Evolutionary conservation across 805 yeast species (phyloP).

Genomic region (Zygosaccharomyces siamensis): DNA sequence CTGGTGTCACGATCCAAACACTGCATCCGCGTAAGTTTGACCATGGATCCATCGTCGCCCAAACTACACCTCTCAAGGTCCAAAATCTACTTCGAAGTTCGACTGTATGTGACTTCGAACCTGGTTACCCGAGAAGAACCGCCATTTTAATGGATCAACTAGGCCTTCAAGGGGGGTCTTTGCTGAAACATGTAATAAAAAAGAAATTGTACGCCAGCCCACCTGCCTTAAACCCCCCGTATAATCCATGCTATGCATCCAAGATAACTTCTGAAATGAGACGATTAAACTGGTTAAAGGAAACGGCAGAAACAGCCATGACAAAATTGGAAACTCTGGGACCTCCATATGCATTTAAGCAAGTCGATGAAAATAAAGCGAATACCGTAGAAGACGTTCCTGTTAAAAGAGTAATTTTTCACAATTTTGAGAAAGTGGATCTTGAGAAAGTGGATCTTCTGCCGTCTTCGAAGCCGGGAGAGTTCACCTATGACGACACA

Average conservation of each 20-base stretch:
- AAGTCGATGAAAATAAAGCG: slow-evolving; percentile 35
- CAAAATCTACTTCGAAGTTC: slow-evolving; percentile 21
- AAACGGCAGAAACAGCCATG: slow-evolving; percentile 37
- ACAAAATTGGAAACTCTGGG: slow-evolving; percentile 53
- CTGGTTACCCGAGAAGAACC: slow-evolving; percentile 37
- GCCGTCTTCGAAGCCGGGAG: slow-evolving; percentile 24
- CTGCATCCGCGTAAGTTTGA: slow-evolving; percentile 86
- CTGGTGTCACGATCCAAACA: slow-evolving; percentile 90
- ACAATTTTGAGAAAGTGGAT: slow-evolving; percentile 31
- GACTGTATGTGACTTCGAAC: slow-evolving; percentile 39
- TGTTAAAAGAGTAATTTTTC: slow-evolving; percentile 46
- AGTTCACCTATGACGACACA: slow-evolving; percentile 26
- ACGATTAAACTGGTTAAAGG: slow-evolving; percentile 45
- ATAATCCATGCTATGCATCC: slow-evolving; percentile 44
- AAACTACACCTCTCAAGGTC: slow-evolving; percentile 37
- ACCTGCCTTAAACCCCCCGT: slow-evolving; percentile 13
- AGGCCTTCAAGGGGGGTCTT: slow-evolving; percentile 56
- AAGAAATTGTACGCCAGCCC: slow-evolving; percentile 27
- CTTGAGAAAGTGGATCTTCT: slow-evolving; percentile 4
- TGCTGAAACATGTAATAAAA: slow-evolving; percentile 45
- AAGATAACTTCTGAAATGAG: slow-evolving; percentile 44
- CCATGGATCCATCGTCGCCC: slow-evolving; percentile 63
- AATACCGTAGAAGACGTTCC: slow-evolving; percentile 17
- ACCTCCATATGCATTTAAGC: slow-evolving; percentile 45
- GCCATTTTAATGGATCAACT: slow-evolving; percentile 43